Conservation (phyloP, 306 rosid genomes). For the Casuarina glauca region DNA sequence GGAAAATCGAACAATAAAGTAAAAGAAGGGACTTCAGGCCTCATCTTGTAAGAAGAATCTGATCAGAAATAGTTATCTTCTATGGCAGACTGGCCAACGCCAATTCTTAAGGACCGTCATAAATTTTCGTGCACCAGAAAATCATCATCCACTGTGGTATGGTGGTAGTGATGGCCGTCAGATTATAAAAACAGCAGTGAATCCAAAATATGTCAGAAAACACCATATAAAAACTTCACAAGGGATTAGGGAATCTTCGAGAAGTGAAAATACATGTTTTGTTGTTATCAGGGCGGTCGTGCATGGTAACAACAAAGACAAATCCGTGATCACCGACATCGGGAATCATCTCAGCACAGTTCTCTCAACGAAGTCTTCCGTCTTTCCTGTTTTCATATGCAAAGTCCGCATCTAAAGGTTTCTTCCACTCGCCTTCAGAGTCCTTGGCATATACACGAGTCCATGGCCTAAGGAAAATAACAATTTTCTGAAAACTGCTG, state of each 20-base stretch:
- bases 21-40: background rate
- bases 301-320: background rate
- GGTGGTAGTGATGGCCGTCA: background rate
- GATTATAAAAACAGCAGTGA: background rate
- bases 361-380: background rate
- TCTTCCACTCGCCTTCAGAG: background rate
- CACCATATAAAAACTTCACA: background rate
- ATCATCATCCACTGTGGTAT: background rate
- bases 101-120: background rate
- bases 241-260: conserved; percentile 5
- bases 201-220: conserved; percentile 5
- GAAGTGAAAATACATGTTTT: conserved; percentile 1
- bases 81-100: background rate
- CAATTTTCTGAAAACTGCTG: too few species aligned
- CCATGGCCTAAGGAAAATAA: too few species aligned
- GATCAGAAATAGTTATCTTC: background rate
- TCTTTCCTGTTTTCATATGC: background rate
- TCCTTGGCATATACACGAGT: background rate
- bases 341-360: conserved; percentile 10
- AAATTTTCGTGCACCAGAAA: background rate
- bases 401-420: background rate
- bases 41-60: background rate
- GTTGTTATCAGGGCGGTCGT: conserved; percentile 7
- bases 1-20: background rate
- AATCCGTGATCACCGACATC: conserved; percentile 9